Conservation (phyloP, 768 basidiomycete species). For the Crucibulum laeve region DNA sequence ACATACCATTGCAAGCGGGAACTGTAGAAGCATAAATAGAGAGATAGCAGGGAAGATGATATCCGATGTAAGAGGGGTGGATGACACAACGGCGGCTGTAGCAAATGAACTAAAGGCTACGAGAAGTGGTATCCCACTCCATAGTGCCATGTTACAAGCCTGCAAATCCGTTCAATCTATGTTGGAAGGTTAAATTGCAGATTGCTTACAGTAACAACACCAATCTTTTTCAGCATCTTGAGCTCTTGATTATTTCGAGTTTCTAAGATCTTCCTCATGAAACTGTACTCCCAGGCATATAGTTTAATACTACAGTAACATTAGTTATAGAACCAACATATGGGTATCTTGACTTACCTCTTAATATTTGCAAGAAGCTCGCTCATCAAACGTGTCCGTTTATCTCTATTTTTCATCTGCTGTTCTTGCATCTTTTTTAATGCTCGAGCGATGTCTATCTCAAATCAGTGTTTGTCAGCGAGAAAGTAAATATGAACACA, state of each 20-base stretch:
- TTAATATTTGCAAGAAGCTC: slow-evolving; percentile 92
- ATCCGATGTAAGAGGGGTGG: slow-evolving; percentile 77
- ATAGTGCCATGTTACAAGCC: slow-evolving; percentile 59
- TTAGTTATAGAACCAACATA: background rate
- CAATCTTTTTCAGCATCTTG: slow-evolving; percentile 78
- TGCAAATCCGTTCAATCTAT: slow-evolving; percentile 13
- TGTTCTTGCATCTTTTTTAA: slow-evolving; percentile 75
- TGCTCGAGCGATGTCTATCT: slow-evolving; percentile 54
- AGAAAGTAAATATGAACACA: slow-evolving; percentile 4
- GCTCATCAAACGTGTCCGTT: slow-evolving; percentile 82
- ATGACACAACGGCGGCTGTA: slow-evolving; percentile 56
- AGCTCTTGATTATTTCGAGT: slow-evolving; percentile 84
- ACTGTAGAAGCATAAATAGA: slow-evolving; percentile 81
- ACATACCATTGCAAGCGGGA: slow-evolving; percentile 79
- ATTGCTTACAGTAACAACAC: slow-evolving; percentile 55
- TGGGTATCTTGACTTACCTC: slow-evolving; percentile 35
- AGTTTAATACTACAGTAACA: slow-evolving; percentile 67
- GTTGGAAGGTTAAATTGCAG: slow-evolving; percentile 8
- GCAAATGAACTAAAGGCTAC: slow-evolving; percentile 85
- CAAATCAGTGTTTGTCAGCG: slow-evolving; percentile 2
- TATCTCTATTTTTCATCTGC: slow-evolving; percentile 94
- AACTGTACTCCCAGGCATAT: slow-evolving; percentile 94
- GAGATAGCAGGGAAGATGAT: slow-evolving; percentile 96
- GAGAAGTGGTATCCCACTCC: slow-evolving; percentile 67
- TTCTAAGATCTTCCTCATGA: slow-evolving; percentile 71